Percentiles rank a stretch among this genome's conserved stretches.
These are phyloP conservation scores for Colletotrichum sp. DNA, from an alignment of 2,329 filamentous ascomycete genomes.

Conservation along the genomic window DNA sequence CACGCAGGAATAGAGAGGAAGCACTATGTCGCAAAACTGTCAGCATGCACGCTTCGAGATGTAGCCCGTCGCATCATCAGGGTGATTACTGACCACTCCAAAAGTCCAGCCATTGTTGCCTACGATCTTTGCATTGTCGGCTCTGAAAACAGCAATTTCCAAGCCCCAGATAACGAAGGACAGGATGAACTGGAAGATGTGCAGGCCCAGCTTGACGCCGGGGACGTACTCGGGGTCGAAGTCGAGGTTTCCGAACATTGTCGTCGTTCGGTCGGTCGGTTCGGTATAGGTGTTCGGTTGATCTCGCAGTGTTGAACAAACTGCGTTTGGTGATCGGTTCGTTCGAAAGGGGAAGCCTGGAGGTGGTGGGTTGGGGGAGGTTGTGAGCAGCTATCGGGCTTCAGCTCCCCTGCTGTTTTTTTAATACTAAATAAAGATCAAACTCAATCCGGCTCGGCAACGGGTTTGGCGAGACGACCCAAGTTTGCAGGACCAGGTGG, in stretches of 20 bases:
- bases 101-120: slow-evolving; percentile 69
- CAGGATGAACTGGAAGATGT: slow-evolving; percentile 59
- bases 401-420: slow-evolving; percentile 17
- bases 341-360: background rate
- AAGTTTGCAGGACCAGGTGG: slow-evolving; percentile 1
- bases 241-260: slow-evolving; percentile 54
- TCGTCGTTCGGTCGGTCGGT: slow-evolving; percentile 11
- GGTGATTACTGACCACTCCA: slow-evolving; percentile 57
- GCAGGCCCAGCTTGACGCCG: slow-evolving; percentile 61
- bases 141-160: slow-evolving; percentile 64
- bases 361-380: background rate
- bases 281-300: background rate
- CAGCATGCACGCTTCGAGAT: background rate
- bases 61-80: background rate
- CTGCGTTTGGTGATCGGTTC: background rate
- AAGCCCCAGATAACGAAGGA: slow-evolving; percentile 63
- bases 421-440: slow-evolving; percentile 16
- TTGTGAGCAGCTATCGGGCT: slow-evolving; percentile 11
- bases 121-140: slow-evolving; percentile 52
- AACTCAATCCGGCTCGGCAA: slow-evolving; percentile 20
- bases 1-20: slow-evolving; percentile 69
- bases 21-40: slow-evolving; percentile 49
- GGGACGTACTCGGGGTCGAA: slow-evolving; percentile 60
- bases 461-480: slow-evolving; percentile 18
- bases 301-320: background rate